Percentiles rank a stretch among this genome's conserved stretches.
Conservation (phyloP, 2,329 filamentous ascomycete genomes). For the Cryphonectria parasitica region DNA sequence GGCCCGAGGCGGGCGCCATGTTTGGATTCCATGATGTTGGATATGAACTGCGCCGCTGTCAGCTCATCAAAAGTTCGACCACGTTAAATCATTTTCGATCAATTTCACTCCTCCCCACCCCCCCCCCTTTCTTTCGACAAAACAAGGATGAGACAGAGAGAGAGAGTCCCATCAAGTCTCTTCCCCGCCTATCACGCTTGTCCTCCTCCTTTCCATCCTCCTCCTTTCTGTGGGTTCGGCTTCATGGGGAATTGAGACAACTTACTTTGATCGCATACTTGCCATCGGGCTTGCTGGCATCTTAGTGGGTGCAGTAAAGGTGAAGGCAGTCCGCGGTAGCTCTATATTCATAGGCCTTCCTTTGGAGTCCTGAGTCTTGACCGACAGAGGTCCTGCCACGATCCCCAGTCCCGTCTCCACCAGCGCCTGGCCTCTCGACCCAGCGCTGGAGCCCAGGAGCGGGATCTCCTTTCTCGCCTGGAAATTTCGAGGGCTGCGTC, state of each 20-base stretch:
- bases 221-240: not conserved
- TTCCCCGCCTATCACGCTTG: not conserved
- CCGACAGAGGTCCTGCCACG: conserved; percentile 58
- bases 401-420: conserved; percentile 66
- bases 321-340: conserved; percentile 60
- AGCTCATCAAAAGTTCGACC: conserved; percentile 34
- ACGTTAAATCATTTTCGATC: no score
- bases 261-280: conserved; percentile 62
- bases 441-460: conserved; percentile 75
- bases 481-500: conserved; percentile 92
- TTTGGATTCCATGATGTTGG: conserved; percentile 58
- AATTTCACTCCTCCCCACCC: not conserved
- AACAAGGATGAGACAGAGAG: no score
- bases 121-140: not conserved
- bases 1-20: conserved; percentile 52
- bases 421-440: conserved; percentile 75
- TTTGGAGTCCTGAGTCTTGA: conserved; percentile 60
- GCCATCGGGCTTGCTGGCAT: conserved; percentile 57
- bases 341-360: conserved; percentile 57
- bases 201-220: no score
- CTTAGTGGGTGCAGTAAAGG: conserved; percentile 62
- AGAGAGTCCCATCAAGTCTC: no score
- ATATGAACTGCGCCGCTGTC: conserved; percentile 52
- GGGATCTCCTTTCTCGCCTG: conserved; percentile 92
- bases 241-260: conserved; percentile 28